Evolutionary conservation across 2,329 filamentous ascomycete species (phyloP).

Genomic region (Ciborinia camelliae): DNA sequence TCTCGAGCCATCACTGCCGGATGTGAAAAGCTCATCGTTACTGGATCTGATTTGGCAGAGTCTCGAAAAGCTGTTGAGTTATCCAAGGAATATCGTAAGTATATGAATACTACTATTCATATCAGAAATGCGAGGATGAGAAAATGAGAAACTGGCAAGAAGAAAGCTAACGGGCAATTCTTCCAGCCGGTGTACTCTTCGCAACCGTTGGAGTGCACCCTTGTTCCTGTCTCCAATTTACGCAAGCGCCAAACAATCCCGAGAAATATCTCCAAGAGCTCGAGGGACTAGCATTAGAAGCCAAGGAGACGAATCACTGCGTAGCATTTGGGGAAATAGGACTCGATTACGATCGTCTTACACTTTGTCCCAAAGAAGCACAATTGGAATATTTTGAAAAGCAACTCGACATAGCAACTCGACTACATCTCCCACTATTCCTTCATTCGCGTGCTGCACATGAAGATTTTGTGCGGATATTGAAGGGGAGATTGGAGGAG

Average conservation of each 20-base stretch:
- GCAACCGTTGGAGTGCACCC: slow-evolving; percentile 93
- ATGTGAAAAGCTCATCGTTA: slow-evolving; percentile 87
- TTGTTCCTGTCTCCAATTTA: slow-evolving; percentile 79
- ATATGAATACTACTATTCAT: not conserved
- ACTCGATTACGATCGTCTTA: slow-evolving; percentile 90
- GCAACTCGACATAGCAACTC: slow-evolving; percentile 54
- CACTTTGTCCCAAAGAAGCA: slow-evolving; percentile 71
- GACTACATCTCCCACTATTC: slow-evolving; percentile 79
- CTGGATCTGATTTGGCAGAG: slow-evolving; percentile 80
- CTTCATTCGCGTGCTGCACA: slow-evolving; percentile 88
- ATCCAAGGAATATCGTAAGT: slow-evolving; percentile 69
- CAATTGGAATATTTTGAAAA: slow-evolving; percentile 82
- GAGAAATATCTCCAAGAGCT: slow-evolving; percentile 55
- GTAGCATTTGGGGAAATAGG: slow-evolving; percentile 94
- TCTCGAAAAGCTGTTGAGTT: slow-evolving; percentile 72
- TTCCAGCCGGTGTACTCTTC: slow-evolving; percentile 73
- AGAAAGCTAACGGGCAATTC: slow-evolving; percentile 25
- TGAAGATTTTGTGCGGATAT: slow-evolving; percentile 72
- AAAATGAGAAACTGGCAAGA: not conserved
- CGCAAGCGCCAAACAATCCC: slow-evolving; percentile 44
- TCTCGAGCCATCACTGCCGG: slow-evolving; percentile 72
- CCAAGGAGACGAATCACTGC: slow-evolving; percentile 40
- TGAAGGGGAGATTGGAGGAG: slow-evolving; percentile 60
- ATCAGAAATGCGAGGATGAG: not conserved
- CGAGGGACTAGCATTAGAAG: slow-evolving; percentile 58